Evolutionary conservation across 2,329 filamentous ascomycete species (phyloP), one percentile per base, ranked within the genome.

Genomic region (Diaporthe ampelina): DNA sequence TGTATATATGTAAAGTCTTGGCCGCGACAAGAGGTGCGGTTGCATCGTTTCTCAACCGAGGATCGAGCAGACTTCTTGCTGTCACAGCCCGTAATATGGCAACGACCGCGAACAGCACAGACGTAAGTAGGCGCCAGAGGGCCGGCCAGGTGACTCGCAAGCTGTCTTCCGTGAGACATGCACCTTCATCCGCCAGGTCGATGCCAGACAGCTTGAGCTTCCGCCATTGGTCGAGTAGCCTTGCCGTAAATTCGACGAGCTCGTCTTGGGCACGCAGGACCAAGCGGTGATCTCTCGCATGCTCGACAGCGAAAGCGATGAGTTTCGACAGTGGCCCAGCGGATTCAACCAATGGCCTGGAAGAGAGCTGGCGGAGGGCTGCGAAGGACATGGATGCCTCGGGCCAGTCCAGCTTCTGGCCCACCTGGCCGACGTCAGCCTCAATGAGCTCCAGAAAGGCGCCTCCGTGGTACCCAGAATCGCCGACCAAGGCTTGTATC

Each of bases 71-170:
- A 74, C 87, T 86, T 45, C 95, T 89, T 3, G 92, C 91, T 11
- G 95, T 87, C 9, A 95, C 88, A 52, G 94, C 91, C 68, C 95
- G 91, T n/a, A 97, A 85, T 19, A 94, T 87, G 67, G 94, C 92
- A 4, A 95, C 91, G 4, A 91, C 88, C 3, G 93, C 91, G 80
- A 95, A 98, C 79, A 98, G 85, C 56, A 92, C 89, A 73, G 94
- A 93, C 77, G 92, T 92, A 9, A 98, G 86, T 2, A 96, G 82
- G 77, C 91, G 91, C 93, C 94, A 96, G 7, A 98, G 86, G 40
- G 89, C 85, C 0, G 93, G 92, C 80, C 93, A 90, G 0, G 95
- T 94, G 24, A 83, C 90, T 75, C 90, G 87, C 48, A 91, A 81
- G 0, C 94, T 93, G 73, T 94, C 91, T 0, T 90, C 86, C 29